phyloP scores from a whole-genome alignment of 2,329 filamentous ascomycete species.

The Cryphonectria parasitica region DNA sequence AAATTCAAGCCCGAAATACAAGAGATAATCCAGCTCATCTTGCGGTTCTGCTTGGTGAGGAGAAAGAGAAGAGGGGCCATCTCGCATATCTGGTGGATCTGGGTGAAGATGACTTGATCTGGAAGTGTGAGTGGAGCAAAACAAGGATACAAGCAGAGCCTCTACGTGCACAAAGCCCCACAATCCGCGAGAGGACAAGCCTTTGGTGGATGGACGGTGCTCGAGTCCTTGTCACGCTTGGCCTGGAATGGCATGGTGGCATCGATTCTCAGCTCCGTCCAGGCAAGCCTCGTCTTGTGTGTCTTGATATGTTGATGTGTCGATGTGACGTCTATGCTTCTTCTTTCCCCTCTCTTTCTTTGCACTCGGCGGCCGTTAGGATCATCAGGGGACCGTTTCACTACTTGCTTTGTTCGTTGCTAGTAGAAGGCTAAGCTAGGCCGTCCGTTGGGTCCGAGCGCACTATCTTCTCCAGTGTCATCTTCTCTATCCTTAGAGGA shows the following conservation, averaged over 20 bases:
- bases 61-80: background rate
- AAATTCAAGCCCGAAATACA: background rate
- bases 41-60: background rate
- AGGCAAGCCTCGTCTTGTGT: conserved; percentile 3
- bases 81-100: conserved; percentile 6
- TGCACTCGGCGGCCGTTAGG: background rate
- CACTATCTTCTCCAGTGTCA: background rate
- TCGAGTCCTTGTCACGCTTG: background rate
- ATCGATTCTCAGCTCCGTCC: conserved; percentile 17
- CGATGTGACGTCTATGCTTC: background rate
- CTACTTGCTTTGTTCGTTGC: background rate
- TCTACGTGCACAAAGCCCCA: conserved; percentile 1
- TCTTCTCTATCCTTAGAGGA: background rate
- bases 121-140: background rate
- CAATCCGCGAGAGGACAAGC: background rate
- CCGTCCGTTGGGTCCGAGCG: background rate
- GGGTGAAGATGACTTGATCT: background rate
- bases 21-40: background rate
- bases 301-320: background rate
- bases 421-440: background rate
- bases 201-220: background rate
- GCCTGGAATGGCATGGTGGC: background rate
- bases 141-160: background rate
- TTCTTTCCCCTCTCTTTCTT: background rate
- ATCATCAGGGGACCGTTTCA: background rate